phyloP scores from a whole-genome alignment of 345 rosid species.

The Punica granatum region DNA sequence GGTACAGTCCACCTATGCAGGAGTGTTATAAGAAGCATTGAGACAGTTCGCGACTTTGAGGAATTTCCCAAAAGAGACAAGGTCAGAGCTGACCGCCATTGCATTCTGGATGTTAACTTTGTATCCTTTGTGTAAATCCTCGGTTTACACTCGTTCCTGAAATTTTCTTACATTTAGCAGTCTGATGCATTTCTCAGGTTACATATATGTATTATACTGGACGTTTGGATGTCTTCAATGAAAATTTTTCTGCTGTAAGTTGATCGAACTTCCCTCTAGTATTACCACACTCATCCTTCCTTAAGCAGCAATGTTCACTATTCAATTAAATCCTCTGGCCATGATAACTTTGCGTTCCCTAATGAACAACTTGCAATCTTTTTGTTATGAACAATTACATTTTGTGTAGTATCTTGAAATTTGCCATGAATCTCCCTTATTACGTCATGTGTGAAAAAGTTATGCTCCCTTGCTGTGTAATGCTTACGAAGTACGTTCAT shows the following conservation, averaged over 20 bases:
- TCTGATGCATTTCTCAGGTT: constrained; percentile 39
- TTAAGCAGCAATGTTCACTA: not conserved
- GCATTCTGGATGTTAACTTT: not conserved
- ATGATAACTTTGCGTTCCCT: not conserved
- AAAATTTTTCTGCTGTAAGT: constrained; percentile 90
- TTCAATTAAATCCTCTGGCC: not conserved
- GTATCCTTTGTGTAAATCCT: not conserved
- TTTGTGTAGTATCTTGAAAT: not conserved
- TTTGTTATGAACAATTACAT: not conserved
- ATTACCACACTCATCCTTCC: not conserved
- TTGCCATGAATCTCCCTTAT: not conserved
- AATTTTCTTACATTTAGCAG: not conserved
- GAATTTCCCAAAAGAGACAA: constrained; percentile 92
- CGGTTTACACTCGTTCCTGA: not conserved
- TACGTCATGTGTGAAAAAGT: not conserved
- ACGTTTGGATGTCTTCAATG: constrained; percentile 95
- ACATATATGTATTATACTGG: constrained; percentile 99
- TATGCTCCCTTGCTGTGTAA: not conserved
- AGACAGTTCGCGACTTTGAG: constrained; percentile 94
- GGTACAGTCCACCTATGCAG: constrained; percentile 97
- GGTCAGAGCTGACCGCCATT: constrained; percentile 24
- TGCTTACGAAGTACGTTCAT: constrained; percentile 5
- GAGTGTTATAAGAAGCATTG: constrained; percentile 96
- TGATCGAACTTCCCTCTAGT: constrained; percentile 1
- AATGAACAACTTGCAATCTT: not conserved